Evolutionary conservation across 2,329 filamentous ascomycete species (phyloP), one percentile per base, ranked within the genome.

Genomic region (Aspergillus amoenus): DNA sequence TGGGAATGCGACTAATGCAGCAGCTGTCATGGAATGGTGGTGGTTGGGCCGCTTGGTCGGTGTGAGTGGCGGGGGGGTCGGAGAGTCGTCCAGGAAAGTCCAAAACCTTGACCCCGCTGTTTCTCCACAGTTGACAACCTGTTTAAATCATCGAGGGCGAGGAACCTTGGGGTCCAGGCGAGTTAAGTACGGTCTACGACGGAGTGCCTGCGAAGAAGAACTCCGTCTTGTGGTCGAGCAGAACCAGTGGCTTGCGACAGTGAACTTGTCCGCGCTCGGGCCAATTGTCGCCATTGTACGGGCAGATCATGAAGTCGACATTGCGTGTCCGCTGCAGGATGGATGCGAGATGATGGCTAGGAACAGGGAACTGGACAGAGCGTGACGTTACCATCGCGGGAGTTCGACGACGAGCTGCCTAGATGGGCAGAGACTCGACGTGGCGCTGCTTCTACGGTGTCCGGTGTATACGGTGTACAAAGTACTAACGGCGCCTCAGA

Each of bases 291-390:
- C 4, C 8, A 24, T 5, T 22, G 15, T 22, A 5, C 8, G 8
- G 40, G 53, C 3, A 44, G 45, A 55, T 55, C 45, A 55, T 55
- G 53, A 55, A 40, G 53, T 49, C 24, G 30, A 32, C 18, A 55
- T 55, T 55, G 53, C 53, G 52, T 55, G 52, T 55, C 11, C 9
- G 11, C n/a, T 15, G 40, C 27, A 42, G 34, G n/a, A 30, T 46
- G 51, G 46, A 43, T 12, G 34, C 34, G 40, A 17, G 22, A 53
- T 32, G 51, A 53, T 41, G 46, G 40, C 43, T 43, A 53, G 51
- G 51, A 40, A 53, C 51, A 53, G 24, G 50, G 41, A 52, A 52
- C 18, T 37, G 40, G 18, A 39, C 32, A 21, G 37, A 47, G 24
- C 3, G 51, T 53, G 43, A 53, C 43, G 42, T 43, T 53, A 27